Evolutionary conservation across 345 rosid genomes (phyloP).

Genomic region (Populus alba): DNA sequence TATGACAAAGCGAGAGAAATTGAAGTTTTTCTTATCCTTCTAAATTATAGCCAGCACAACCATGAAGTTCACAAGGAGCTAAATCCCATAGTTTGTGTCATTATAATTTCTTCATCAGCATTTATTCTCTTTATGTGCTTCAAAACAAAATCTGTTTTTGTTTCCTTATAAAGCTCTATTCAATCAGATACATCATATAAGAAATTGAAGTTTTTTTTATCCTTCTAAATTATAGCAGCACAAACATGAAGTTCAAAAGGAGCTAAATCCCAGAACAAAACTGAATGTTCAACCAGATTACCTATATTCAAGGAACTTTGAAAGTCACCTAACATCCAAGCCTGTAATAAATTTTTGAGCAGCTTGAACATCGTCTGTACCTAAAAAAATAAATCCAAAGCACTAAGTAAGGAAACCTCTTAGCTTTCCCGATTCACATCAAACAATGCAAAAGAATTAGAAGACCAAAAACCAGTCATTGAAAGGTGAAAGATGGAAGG

Average conservation of each 20-base stretch:
- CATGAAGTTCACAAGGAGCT: too few species aligned
- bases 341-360: conserved; percentile 95
- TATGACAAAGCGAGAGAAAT: not conserved
- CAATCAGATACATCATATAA: too few species aligned
- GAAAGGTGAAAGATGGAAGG: not conserved
- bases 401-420: not conserved
- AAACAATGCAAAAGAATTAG: not conserved
- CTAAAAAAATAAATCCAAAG: conserved; percentile 31
- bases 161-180: too few species aligned
- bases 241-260: not conserved
- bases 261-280: not conserved
- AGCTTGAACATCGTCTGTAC: conserved; percentile 69
- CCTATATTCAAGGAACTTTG: conserved; percentile 79
- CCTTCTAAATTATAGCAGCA: too few species aligned
- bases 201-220: too few species aligned
- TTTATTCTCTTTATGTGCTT: too few species aligned
- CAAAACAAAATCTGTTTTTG: too few species aligned
- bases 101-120: too few species aligned
- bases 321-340: conserved; percentile 83
- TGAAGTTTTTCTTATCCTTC: not conserved
- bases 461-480: too few species aligned
- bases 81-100: too few species aligned
- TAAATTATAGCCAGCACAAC: not conserved
- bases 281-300: conserved; percentile 11
- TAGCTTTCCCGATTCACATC: not conserved